A percentile compares a stretch with the other conserved stretches of the same genome.
These are phyloP conservation scores for Candida loeiensis DNA, from an alignment of 805 yeast species.

Conservation along the genomic window DNA sequence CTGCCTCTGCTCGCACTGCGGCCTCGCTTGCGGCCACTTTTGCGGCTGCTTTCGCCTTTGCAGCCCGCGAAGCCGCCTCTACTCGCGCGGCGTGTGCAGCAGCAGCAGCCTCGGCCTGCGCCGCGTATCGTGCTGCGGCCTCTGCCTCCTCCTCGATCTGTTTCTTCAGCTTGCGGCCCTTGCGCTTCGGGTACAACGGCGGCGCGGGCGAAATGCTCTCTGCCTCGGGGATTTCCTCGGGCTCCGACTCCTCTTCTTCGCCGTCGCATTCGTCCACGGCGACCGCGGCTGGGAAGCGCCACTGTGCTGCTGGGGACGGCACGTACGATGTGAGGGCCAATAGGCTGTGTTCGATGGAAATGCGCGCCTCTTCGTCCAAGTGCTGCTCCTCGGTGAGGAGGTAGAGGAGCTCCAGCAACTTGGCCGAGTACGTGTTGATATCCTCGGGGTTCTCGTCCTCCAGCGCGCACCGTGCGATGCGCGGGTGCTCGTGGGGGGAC, in stretches of 20 bases:
- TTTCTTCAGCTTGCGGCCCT: slow-evolving; percentile 5
- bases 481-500: slow-evolving; percentile 20
- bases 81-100: slow-evolving; percentile 14
- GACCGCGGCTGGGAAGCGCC: slow-evolving; percentile 10
- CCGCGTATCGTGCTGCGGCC: slow-evolving; percentile 3
- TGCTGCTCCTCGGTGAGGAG: slow-evolving; percentile 25
- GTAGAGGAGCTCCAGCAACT: slow-evolving; percentile 27
- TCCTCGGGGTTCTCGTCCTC: slow-evolving; percentile 14
- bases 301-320: slow-evolving; percentile 19
- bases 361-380: slow-evolving; percentile 27
- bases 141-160: slow-evolving; percentile 10
- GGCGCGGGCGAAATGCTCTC: slow-evolving; percentile 8
- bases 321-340: slow-evolving; percentile 24
- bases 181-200: slow-evolving; percentile 7
- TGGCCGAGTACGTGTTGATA: slow-evolving; percentile 30
- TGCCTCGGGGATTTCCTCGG: background rate
- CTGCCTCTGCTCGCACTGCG: slow-evolving; percentile 1
- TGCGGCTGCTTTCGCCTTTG: slow-evolving; percentile 3
- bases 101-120: slow-evolving; percentile 15
- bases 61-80: slow-evolving; percentile 10
- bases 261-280: slow-evolving; percentile 1
- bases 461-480: slow-evolving; percentile 7
- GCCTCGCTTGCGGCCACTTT: slow-evolving; percentile 7
- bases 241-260: slow-evolving; percentile 6
- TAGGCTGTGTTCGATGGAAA: slow-evolving; percentile 26